Conservation (phyloP, 805 yeast species). For the Kregervanrija delftensis region DNA sequence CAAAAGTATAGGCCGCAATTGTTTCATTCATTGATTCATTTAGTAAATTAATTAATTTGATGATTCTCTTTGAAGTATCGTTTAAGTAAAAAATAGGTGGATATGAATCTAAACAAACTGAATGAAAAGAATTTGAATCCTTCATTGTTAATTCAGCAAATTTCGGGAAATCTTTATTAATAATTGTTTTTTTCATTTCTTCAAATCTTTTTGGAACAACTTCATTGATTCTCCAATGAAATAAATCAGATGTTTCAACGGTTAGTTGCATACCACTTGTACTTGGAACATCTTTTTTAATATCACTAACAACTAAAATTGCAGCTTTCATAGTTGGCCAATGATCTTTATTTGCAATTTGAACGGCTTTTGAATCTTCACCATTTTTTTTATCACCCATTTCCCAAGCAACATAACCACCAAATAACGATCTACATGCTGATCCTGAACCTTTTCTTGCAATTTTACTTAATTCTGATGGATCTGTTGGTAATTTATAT, state of each 20-base stretch:
- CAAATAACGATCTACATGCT: conserved; percentile 94
- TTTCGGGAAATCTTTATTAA: conserved; percentile 61
- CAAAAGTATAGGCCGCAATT: conserved; percentile 94
- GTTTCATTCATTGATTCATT: conserved; percentile 60
- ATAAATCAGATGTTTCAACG: conserved; percentile 81
- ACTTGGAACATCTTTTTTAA: conserved; percentile 89
- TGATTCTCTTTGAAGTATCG: conserved; percentile 80
- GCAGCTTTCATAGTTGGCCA: conserved; percentile 95
- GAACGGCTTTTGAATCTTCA: conserved; percentile 90
- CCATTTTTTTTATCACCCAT: conserved; percentile 80
- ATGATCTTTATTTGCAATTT: conserved; percentile 74
- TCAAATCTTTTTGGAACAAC: conserved; percentile 85
- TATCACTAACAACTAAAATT: conserved; percentile 86
- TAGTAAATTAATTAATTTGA: conserved; percentile 70
- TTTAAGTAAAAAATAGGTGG: conserved; percentile 95
- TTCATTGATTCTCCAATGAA: conserved; percentile 64
- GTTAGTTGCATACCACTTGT: conserved; percentile 97
- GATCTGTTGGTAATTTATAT: conserved; percentile 77
- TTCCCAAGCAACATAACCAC: conserved; percentile 99
- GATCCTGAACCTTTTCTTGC: conserved; percentile 99
- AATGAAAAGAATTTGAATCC: conserved; percentile 96
- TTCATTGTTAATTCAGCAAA: conserved; percentile 92
- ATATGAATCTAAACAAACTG: conserved; percentile 90
- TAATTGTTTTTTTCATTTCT: conserved; percentile 74
- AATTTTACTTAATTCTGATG: conserved; percentile 80